Percentiles rank a stretch among this genome's conserved stretches.
phyloP scores from a whole-genome alignment of 176 grass and related monocot species.

The Oryza longistaminata region DNA sequence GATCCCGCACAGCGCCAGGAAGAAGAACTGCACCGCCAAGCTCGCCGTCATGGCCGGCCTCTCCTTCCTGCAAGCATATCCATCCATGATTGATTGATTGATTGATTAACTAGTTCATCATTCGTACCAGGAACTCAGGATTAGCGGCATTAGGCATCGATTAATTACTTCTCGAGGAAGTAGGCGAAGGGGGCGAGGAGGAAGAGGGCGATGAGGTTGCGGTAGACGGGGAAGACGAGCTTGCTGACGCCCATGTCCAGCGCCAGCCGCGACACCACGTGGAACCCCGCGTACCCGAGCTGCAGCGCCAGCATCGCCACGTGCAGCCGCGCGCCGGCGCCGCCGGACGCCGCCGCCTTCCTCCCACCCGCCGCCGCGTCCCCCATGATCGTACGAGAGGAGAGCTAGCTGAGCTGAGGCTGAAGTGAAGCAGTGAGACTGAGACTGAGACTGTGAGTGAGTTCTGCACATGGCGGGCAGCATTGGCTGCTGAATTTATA shows the following conservation, averaged over 20 bases:
- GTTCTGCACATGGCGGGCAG: not conserved
- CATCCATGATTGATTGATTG: too few relatives aligned
- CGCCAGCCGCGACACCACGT: conserved; percentile 87
- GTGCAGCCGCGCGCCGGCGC: conserved; percentile 78
- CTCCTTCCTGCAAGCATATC: conserved; percentile 65
- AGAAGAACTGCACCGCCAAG: conserved; percentile 85
- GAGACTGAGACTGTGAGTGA: not conserved
- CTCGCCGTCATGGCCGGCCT: conserved; percentile 60
- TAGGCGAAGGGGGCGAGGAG: conserved; percentile 93
- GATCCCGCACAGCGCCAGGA: conserved; percentile 91
- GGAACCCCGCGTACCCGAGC: conserved; percentile 96
- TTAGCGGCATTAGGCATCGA: too few relatives aligned
- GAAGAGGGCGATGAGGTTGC: conserved; percentile 93
- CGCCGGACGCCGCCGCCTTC: too few relatives aligned
- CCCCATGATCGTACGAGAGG: not conserved
- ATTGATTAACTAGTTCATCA: too few relatives aligned
- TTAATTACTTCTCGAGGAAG: conserved; percentile 77
- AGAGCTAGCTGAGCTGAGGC: too few relatives aligned
- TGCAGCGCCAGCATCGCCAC: conserved; percentile 94
- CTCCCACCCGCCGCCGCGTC: not conserved
- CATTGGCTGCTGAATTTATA: not conserved
- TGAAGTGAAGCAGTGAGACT: not conserved
- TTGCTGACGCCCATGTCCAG: conserved; percentile 99
- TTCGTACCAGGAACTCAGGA: too few relatives aligned
- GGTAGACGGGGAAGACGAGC: conserved; percentile 96